Conservation (phyloP, 345 rosid species). For the Eutrema japonicum region DNA sequence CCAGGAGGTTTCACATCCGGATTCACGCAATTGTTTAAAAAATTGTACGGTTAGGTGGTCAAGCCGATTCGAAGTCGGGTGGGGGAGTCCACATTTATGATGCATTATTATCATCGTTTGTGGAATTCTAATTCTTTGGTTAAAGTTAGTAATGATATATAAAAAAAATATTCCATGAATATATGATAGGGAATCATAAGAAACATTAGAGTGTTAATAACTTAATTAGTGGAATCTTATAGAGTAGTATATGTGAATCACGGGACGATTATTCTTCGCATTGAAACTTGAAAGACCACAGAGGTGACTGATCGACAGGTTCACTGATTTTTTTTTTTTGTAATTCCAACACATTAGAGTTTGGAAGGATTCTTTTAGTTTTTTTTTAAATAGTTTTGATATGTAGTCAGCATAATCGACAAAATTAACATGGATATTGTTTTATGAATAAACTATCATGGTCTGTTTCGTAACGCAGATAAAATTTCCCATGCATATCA, state of each 20-base stretch:
- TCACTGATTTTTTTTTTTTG: background rate
- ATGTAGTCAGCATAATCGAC: background rate
- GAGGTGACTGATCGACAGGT: slow-evolving; percentile 28
- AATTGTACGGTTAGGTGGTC: no score
- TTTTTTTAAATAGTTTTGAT: background rate
- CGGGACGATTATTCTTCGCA: slow-evolving; percentile 34
- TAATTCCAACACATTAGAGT: slow-evolving; percentile 7
- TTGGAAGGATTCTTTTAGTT: slow-evolving; percentile 24
- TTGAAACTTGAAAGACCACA: slow-evolving; percentile 32
- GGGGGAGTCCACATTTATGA: no score
- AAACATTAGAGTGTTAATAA: background rate
- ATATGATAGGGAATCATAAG: background rate
- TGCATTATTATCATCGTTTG: background rate
- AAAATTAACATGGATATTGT: background rate
- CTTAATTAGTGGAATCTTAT: slow-evolving; percentile 5
- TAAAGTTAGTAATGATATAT: background rate
- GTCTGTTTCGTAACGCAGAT: background rate
- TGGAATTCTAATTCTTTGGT: background rate
- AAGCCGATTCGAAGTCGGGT: no score
- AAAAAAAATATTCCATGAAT: no score
- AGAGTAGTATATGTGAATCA: slow-evolving; percentile 7
- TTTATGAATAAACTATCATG: background rate
- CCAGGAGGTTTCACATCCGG: no score
- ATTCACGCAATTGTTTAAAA: no score
- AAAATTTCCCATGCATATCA: background rate